phyloP scores from a whole-genome alignment of 371 early-diverging fungal genomes.

The Parasitella parasitica region DNA sequence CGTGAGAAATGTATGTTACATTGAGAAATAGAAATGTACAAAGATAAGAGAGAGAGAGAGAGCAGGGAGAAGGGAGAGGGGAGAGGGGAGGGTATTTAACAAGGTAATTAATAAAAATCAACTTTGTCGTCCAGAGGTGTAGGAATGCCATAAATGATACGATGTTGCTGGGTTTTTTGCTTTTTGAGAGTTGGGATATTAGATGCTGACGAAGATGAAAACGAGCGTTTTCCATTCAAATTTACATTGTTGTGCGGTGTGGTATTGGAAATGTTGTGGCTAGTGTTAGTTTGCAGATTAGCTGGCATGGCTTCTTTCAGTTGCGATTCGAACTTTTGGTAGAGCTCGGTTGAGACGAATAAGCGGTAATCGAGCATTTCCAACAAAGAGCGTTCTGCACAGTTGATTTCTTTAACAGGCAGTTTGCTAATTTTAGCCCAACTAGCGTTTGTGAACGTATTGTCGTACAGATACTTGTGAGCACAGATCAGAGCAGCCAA shows the following conservation, averaged over 20 bases:
- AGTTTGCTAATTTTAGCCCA: constrained; percentile 82
- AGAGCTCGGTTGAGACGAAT: constrained; percentile 61
- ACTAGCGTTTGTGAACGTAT: constrained; percentile 78
- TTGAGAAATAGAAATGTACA: constrained; percentile 1
- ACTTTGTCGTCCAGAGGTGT: constrained; percentile 31
- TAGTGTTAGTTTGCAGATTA: background rate
- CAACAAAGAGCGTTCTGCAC: constrained; percentile 72
- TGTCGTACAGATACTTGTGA: constrained; percentile 79
- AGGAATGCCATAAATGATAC: constrained; percentile 19
- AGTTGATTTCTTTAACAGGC: constrained; percentile 68
- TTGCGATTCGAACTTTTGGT: constrained; percentile 31
- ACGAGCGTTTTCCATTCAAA: constrained; percentile 1
- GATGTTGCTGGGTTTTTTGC: background rate
- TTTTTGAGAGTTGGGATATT: constrained; percentile 11
- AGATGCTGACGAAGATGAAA: background rate
- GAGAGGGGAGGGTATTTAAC: constrained; percentile 2
- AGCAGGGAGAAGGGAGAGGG: background rate
- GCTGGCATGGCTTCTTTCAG: constrained; percentile 21
- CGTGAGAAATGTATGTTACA: constrained; percentile 1
- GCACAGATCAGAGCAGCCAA: constrained; percentile 77
- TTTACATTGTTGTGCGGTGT: constrained; percentile 1
- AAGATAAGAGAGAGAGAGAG: background rate
- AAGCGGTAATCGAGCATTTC: constrained; percentile 73
- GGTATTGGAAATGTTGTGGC: background rate
- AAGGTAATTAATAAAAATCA: constrained; percentile 10